Base-by-base conservation (phyloP, 192 early-diverging fungal species). In the Coemansia pectinata region DNA sequence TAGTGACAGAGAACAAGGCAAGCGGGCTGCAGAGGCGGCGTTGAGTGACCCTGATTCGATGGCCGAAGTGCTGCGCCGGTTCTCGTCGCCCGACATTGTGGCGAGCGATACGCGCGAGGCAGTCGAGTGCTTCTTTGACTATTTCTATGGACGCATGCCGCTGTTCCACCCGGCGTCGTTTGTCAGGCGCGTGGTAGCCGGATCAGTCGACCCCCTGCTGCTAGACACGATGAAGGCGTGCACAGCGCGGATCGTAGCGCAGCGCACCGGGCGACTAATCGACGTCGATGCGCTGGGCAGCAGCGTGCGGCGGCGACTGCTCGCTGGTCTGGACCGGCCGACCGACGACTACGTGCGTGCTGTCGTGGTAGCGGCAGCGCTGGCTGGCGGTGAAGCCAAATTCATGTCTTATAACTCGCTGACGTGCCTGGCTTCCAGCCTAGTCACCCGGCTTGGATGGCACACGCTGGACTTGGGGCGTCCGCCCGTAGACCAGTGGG, bases 131-230 rank as follows among this genome's bases (percentile, higher is more conserved):
- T 83, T 66, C 59, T 74, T 83, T 47, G 80, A 83, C 75, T 74
- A 74, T 29, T 60, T 83, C 59, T 83, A 83, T 47, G 75, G 66
- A 17, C 72, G 74, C 50, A 76, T 67, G 58, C 80, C 80, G 14
- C 70, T 83, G 39, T 77, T 83, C 72, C 80, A 83, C 34, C 80
- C 80, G 7, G 80, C 80, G 17, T 59, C 80, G 64, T 73, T 83
- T 27, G 71, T 83, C 55, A 65, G 75, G 40, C 74, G 80, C 47
- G 61, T 83, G 1, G 72, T 76, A 10, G 67, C 66, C 31, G 75
- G 72, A 31, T 58, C 62, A 41, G 75, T 77, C 9, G 75, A 77
- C 39, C 57, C 62, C 59, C 69, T 83, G 69, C 69, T 83, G 31
- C 50, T 82, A 8, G 79, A 82, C 39, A 66, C 70, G 10, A 74